Percentiles rank a stretch among this genome's conserved stretches.
Conservation (phyloP, 176 grass and related monocot species). For the Bolboschoenus planiculmis region DNA sequence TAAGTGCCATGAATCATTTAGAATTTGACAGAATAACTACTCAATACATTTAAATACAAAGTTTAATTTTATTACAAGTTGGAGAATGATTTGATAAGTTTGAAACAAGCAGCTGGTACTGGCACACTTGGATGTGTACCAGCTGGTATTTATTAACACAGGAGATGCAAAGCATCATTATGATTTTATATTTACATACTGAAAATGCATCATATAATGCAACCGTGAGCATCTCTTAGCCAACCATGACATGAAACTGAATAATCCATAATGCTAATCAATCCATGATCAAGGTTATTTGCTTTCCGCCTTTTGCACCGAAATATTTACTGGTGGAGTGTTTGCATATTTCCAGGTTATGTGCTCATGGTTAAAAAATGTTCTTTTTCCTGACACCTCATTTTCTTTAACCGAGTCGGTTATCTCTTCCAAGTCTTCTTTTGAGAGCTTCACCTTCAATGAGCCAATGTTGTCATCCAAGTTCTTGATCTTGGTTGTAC, state of each 20-base stretch:
- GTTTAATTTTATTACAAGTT: neutral
- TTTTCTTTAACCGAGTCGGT: conserved; percentile 37
- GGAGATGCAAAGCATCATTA: neutral
- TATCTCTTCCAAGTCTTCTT: conserved; percentile 64
- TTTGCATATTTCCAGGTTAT: conserved; percentile 47
- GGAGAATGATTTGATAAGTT: neutral
- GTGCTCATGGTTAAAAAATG: conserved; percentile 27
- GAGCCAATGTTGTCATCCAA: conserved; percentile 65
- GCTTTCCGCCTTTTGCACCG: neutral
- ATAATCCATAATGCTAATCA: neutral
- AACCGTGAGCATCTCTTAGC: neutral
- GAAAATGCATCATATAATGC: neutral
- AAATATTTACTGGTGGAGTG: conserved; percentile 27
- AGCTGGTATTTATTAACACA: neutral
- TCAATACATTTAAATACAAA: neutral
- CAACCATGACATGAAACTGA: neutral
- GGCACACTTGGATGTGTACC: neutral
- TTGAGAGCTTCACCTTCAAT: conserved; percentile 46
- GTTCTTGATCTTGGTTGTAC: conserved; percentile 74
- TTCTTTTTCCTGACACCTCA: conserved; percentile 52
- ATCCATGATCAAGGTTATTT: neutral
- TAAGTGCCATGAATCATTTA: no score
- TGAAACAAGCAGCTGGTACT: neutral
- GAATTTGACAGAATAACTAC: neutral
- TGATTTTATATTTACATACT: neutral